These are phyloP conservation scores for Globisporangium orthogonon DNA, from an alignment of 352 stramenopile genomes.

Conservation along the genomic window DNA sequence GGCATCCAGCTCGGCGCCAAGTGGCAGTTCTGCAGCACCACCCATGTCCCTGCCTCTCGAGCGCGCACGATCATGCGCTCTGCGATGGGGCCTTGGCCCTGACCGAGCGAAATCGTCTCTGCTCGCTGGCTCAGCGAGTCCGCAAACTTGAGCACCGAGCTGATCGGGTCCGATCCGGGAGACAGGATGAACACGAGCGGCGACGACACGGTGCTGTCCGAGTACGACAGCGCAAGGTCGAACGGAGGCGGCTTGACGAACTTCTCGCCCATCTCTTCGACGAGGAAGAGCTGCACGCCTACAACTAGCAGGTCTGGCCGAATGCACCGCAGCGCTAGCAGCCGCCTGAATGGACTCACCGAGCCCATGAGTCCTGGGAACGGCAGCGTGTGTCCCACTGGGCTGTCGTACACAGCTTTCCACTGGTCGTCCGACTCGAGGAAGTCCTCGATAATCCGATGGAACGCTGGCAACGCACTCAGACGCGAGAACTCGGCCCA, in stretches of 20 bases:
- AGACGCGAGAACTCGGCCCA: constrained; percentile 92
- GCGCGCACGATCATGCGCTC: constrained; percentile 86
- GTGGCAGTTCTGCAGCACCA: constrained; percentile 91
- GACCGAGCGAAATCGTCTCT: constrained; percentile 89
- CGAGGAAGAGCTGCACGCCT: constrained; percentile 89
- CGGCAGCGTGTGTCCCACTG: constrained; percentile 67
- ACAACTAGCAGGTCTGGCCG: constrained; percentile 82
- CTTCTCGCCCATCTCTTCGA: constrained; percentile 85
- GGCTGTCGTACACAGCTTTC: constrained; percentile 87
- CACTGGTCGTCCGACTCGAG: constrained; percentile 65
- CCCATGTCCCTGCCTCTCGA: constrained; percentile 80
- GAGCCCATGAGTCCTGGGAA: constrained; percentile 62
- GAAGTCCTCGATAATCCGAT: constrained; percentile 80
- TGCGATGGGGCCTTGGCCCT: constrained; percentile 89
- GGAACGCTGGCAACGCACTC: constrained; percentile 68
- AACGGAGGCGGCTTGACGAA: constrained; percentile 91
- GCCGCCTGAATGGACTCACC: constrained; percentile 62
- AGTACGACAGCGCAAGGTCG: constrained; percentile 84
- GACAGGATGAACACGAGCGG: constrained; percentile 92
- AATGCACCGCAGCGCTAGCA: constrained; percentile 79
- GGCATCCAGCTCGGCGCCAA: constrained; percentile 91
- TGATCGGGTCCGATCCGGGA: constrained; percentile 89
- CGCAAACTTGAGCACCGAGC: constrained; percentile 86
- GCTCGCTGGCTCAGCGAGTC: constrained; percentile 68
- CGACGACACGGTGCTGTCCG: constrained; percentile 79